A percentile compares a stretch with the other conserved stretches of the same genome.
These are phyloP conservation scores for Chytriomyces sp. DNA, from an alignment of 192 early-diverging fungal species.

Conservation along the genomic window DNA sequence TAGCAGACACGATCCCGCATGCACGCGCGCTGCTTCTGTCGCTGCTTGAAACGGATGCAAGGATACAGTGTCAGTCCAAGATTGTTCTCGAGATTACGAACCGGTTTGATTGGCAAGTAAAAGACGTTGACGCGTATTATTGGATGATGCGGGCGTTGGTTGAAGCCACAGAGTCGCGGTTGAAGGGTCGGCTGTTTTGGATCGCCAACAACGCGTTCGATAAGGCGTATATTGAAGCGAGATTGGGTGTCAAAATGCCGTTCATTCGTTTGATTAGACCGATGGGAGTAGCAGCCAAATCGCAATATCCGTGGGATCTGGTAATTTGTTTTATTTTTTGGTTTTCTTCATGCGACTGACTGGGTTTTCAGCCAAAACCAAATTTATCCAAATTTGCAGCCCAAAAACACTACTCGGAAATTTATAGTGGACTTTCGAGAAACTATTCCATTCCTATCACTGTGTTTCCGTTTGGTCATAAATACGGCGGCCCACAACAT, in stretches of 20 bases:
- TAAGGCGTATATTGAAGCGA: too few species aligned
- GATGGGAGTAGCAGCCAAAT: too few species aligned
- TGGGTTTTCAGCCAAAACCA: background rate
- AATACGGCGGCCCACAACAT: conserved; percentile 15
- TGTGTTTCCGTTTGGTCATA: conserved; percentile 4
- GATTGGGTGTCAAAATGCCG: too few species aligned
- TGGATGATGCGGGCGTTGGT: background rate
- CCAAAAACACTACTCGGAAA: too few species aligned
- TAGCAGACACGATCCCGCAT: conserved; percentile 30
- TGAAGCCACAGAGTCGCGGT: too few species aligned
- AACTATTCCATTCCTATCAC: background rate
- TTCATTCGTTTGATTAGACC: too few species aligned
- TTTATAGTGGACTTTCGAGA: too few species aligned
- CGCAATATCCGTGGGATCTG: conserved; percentile 5
- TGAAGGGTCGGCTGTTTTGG: background rate
- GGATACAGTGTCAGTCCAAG: conserved; percentile 10
- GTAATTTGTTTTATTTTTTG: background rate
- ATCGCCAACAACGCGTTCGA: background rate
- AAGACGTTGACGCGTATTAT: conserved; percentile 10
- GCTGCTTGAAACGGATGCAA: background rate
- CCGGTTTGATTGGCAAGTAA: conserved; percentile 20
- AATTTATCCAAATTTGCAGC: background rate
- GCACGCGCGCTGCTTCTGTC: conserved; percentile 12
- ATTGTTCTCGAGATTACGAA: conserved; percentile 23
- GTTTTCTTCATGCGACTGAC: too few species aligned